phyloP scores from a whole-genome alignment of 352 stramenopile genomes.

The Globisporangium alternatum region DNA sequence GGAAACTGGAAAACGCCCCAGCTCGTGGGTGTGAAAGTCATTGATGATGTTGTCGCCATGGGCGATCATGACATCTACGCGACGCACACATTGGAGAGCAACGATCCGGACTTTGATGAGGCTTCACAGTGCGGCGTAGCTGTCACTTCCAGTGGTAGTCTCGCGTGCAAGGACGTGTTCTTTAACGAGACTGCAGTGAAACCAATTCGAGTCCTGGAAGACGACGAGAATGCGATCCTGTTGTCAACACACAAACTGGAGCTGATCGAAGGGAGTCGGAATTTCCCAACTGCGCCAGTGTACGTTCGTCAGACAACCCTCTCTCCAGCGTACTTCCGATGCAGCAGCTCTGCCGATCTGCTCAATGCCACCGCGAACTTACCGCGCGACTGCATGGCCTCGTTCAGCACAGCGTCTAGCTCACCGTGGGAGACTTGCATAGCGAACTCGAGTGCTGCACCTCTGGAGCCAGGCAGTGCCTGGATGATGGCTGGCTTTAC shows the following conservation, averaged over 20 bases:
- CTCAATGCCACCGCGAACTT: slow-evolving; percentile 14
- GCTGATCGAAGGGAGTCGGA: slow-evolving; percentile 50
- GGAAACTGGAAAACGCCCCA: slow-evolving; percentile 43
- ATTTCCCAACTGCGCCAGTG: slow-evolving; percentile 39
- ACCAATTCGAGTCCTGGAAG: slow-evolving; percentile 42
- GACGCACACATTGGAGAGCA: slow-evolving; percentile 41
- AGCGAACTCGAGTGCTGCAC: slow-evolving; percentile 23
- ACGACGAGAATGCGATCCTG: slow-evolving; percentile 62
- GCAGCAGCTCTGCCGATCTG: slow-evolving; percentile 24
- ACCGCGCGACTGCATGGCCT: slow-evolving; percentile 9
- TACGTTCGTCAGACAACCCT: slow-evolving; percentile 27
- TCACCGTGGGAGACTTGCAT: slow-evolving; percentile 41
- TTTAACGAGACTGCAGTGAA: slow-evolving; percentile 60
- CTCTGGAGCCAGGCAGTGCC: slow-evolving; percentile 37
- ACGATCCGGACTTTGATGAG: slow-evolving; percentile 44
- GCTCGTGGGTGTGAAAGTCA: slow-evolving; percentile 30
- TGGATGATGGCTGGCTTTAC: slow-evolving; percentile 60
- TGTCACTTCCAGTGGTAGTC: not conserved
- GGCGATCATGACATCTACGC: slow-evolving; percentile 48
- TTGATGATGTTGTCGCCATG: slow-evolving; percentile 54
- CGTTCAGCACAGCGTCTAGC: slow-evolving; percentile 16
- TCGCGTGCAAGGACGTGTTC: slow-evolving; percentile 27
- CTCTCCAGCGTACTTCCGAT: slow-evolving; percentile 27
- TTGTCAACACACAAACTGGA: slow-evolving; percentile 40
- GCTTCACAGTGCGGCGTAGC: slow-evolving; percentile 24